Conservation (phyloP, 108 stramenopile species). For the Skeletonema costatum region DNA sequence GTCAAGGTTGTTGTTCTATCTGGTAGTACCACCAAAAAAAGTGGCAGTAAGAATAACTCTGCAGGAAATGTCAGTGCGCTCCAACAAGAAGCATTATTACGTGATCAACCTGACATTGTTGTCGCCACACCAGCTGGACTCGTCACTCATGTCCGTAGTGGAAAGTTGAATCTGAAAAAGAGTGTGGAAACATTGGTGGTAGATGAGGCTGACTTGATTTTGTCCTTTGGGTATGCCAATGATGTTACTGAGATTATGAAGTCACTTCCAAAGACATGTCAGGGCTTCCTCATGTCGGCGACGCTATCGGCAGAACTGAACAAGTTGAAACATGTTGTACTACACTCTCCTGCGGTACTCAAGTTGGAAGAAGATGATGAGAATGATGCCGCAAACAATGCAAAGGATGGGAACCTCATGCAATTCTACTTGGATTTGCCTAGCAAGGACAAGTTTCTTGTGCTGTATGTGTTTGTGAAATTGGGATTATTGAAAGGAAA, state of each 20-base stretch:
- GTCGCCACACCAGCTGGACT: constrained; percentile 81
- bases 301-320: constrained; percentile 93
- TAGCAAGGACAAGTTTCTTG: constrained; percentile 86
- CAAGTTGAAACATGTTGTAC: constrained; percentile 89
- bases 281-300: constrained; percentile 98
- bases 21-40: constrained; percentile 45
- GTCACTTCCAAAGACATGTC: constrained; percentile 90
- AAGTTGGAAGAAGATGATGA: constrained; percentile 90
- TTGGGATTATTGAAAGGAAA: constrained; percentile 95
- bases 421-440: constrained; percentile 91
- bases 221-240: constrained; percentile 93
- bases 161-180: constrained; percentile 55
- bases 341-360: constrained; percentile 93
- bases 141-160: constrained; percentile 71
- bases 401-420: constrained; percentile 64
- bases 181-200: constrained; percentile 90
- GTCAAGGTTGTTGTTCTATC: constrained; percentile 78
- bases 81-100: constrained; percentile 77
- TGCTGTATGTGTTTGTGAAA: constrained; percentile 69
- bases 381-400: constrained; percentile 18
- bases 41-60: constrained; percentile 56
- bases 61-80: constrained; percentile 9
- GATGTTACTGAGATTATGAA: constrained; percentile 89
- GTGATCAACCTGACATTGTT: constrained; percentile 77
- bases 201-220: constrained; percentile 98